phyloP scores from a whole-genome alignment of 192 early-diverging fungal species.

The Backusella macrospora region DNA sequence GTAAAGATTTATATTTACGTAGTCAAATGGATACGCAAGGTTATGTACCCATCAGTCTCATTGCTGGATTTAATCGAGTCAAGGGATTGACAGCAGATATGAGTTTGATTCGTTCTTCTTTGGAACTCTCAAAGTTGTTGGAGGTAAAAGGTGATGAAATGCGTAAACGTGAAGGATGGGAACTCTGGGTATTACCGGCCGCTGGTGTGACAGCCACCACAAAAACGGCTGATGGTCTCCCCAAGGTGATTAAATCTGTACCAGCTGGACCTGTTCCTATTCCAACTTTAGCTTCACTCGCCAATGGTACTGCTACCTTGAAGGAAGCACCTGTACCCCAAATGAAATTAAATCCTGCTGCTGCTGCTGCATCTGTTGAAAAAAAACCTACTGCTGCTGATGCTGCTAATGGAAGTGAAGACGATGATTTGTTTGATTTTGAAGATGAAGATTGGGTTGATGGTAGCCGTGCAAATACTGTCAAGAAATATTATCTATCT shows the following conservation, averaged over 20 bases:
- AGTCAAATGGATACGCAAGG: slow-evolving; percentile 84
- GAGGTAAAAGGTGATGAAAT: slow-evolving; percentile 45
- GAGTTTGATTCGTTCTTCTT: slow-evolving; percentile 60
- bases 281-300: neutral
- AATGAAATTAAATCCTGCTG: neutral
- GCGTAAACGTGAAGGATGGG: slow-evolving; percentile 81
- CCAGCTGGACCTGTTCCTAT: slow-evolving; percentile 17
- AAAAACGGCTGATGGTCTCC: neutral
- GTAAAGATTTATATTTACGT: slow-evolving; percentile 95
- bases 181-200: slow-evolving; percentile 70
- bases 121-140: slow-evolving; percentile 47
- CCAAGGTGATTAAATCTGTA: slow-evolving; percentile 18
- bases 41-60: slow-evolving; percentile 74
- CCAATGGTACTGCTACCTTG: neutral
- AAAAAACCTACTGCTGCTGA: neutral
- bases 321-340: neutral
- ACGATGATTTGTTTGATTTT: slow-evolving; percentile 79
- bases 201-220: slow-evolving; percentile 11
- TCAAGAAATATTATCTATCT: slow-evolving; percentile 50
- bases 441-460: slow-evolving; percentile 82
- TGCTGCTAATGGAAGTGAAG: slow-evolving; percentile 34
- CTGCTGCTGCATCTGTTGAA: neutral
- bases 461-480: slow-evolving; percentile 44
- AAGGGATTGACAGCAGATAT: slow-evolving; percentile 70
- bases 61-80: slow-evolving; percentile 92